phyloP scores from a whole-genome alignment of 306 rosid genomes.

The Vachellia collinsii region DNA sequence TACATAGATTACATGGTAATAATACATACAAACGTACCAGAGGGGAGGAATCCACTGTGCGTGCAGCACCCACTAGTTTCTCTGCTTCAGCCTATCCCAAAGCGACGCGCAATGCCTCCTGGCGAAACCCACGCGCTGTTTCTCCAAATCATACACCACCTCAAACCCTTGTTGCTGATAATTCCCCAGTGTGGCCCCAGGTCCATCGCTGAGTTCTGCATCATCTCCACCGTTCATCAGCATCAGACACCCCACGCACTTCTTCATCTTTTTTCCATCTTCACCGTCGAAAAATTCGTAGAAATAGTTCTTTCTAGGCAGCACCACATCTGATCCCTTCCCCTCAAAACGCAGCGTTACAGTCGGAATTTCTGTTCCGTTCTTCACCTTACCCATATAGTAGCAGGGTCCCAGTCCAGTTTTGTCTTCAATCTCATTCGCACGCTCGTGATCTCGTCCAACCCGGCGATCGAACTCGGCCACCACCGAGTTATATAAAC shows the following conservation, averaged over 20 bases:
- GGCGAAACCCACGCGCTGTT: conserved; percentile 74
- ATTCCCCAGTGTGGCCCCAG: conserved; percentile 79
- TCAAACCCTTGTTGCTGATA: conserved; percentile 92
- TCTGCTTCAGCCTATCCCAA: conserved; percentile 63
- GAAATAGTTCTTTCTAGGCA: conserved; percentile 73
- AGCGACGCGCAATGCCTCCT: conserved; percentile 68
- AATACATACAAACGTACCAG: background rate
- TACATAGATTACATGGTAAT: too few relatives aligned
- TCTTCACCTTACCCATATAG: conserved; percentile 41
- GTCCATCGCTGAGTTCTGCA: conserved; percentile 63
- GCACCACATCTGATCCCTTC: conserved; percentile 58
- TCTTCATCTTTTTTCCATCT: conserved; percentile 46
- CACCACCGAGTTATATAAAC: conserved; percentile 59
- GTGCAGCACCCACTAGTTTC: conserved; percentile 13
- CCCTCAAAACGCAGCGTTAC: conserved; percentile 61
- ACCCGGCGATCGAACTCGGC: conserved; percentile 61
- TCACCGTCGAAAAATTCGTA: conserved; percentile 76
- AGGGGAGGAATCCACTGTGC: conserved; percentile 17
- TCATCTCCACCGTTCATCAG: conserved; percentile 88
- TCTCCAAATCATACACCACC: conserved; percentile 72
- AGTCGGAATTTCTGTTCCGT: conserved; percentile 46
- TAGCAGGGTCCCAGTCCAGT: conserved; percentile 79
- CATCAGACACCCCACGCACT: conserved; percentile 82
- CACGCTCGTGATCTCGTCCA: conserved; percentile 53
- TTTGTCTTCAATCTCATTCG: conserved; percentile 54